Evolutionary conservation across 257 asterid genomes (phyloP), one percentile per base, ranked within the genome.

Genomic region (Petrea volubilis): DNA sequence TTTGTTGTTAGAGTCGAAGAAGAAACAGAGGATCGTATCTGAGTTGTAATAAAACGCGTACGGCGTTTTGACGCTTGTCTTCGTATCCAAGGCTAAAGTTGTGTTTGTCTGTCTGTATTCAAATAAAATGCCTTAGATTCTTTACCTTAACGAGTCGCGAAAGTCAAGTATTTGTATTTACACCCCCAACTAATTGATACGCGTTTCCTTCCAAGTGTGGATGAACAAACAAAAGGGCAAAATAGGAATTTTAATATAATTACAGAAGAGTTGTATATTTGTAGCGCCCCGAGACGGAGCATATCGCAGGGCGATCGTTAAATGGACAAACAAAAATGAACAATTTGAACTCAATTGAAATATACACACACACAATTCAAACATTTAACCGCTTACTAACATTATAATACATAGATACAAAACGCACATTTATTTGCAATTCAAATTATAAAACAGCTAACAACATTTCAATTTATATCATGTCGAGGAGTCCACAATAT

Each of bases 91-190:
- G 60, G 56, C 6, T 62, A 38, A 7, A 27, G 29, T 36, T n/a
- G 27, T 17, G 34, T 34, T 25, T 36, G 13, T 31, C 9, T 38
- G 20, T 47, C 18, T 8, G 6, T 10, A 11, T 17, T 10, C 7
- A 21, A 24, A 2, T 69, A 29, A 31, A 23, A 8, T 8, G 55
- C 62, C 31, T 10, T 51, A 59, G 14, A 28, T 76, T 55, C 47
- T 31, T 56, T 70, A 5, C 60, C 58, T 46, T 18, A n/a, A n/a
- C 68, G 18, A 47, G 50, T 63, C 56, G 47, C 55, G 33, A 55
- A 76, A 53, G 76, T n/a, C 4, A 68, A 17, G 75, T 29, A 61
- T 75, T 38, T 38, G 67, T 60, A 66, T 64, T 64, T 43, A 64
- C 43, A 38, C 6, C 43, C 20, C 33, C 58, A 60, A 49, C 13